Conservation (phyloP, 768 basidiomycete genomes). For the Podaxis carcinomalis region DNA sequence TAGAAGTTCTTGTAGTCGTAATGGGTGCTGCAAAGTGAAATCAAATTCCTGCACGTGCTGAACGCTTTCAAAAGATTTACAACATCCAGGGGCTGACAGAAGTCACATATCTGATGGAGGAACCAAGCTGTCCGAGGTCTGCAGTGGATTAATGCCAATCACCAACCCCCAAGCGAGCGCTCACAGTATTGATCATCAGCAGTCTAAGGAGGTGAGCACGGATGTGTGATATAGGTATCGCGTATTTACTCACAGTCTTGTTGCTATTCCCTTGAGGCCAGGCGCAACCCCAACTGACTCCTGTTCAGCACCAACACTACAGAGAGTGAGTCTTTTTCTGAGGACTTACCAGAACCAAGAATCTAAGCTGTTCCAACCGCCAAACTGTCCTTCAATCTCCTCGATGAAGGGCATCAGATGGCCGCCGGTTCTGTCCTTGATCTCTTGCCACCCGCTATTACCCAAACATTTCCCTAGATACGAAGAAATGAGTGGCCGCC, state of each 20-base stretch:
- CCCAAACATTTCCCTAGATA: conserved; percentile 62
- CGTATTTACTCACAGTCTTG: conserved; percentile 32
- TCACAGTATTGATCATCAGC: conserved; percentile 47
- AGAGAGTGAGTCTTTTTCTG: neutral
- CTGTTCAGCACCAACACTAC: neutral
- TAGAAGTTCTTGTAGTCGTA: conserved; percentile 62
- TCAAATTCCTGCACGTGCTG: neutral
- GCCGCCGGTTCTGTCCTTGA: conserved; percentile 43
- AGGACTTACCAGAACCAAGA: conserved; percentile 42
- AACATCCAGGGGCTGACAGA: conserved; percentile 46
- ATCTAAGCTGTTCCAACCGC: conserved; percentile 44
- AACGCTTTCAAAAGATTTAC: conserved; percentile 22
- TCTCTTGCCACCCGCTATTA: conserved; percentile 37
- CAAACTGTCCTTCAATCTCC: conserved; percentile 43
- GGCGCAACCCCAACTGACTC: conserved; percentile 54
- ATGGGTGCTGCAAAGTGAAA: conserved; percentile 38
- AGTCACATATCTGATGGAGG: conserved; percentile 32
- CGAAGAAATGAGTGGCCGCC: conserved; percentile 55
- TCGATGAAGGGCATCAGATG: conserved; percentile 55
- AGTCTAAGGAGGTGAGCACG: conserved; percentile 24
- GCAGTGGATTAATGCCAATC: neutral
- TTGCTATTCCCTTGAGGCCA: conserved; percentile 49
- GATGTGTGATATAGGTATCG: neutral
- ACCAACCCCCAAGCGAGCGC: neutral
- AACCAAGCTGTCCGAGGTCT: conserved; percentile 42